A percentile compares a stretch with the other conserved stretches of the same genome.
Conservation (phyloP, 1,284 basidiomycete genomes). For the Naganishia sp. region DNA sequence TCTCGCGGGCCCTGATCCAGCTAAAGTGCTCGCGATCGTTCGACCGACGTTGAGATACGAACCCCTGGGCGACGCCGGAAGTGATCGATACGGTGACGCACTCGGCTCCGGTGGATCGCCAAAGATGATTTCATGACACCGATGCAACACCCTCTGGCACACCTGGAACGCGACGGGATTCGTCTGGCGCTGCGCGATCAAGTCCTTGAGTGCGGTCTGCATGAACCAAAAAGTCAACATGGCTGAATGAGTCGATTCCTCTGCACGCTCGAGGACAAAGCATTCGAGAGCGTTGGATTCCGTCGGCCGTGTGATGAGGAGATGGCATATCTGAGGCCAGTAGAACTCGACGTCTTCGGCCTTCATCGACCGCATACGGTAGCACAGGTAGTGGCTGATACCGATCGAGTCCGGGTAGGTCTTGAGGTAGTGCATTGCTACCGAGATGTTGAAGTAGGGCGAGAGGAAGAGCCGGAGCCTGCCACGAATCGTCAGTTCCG, state of each 20-base stretch:
- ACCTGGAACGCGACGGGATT: slow-evolving; percentile 81
- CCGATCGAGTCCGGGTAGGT: slow-evolving; percentile 89
- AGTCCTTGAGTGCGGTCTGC: slow-evolving; percentile 88
- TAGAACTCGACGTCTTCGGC: slow-evolving; percentile 84
- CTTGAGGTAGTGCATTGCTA: slow-evolving; percentile 84
- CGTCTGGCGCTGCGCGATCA: slow-evolving; percentile 63
- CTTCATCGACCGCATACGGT: slow-evolving; percentile 74
- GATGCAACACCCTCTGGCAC: slow-evolving; percentile 88
- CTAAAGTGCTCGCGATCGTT: slow-evolving; percentile 6
- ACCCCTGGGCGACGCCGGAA: slow-evolving; percentile 47
- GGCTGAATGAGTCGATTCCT: slow-evolving; percentile 87
- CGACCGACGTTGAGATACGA: slow-evolving; percentile 35
- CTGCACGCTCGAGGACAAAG: slow-evolving; percentile 81
- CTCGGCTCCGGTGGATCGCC: slow-evolving; percentile 73
- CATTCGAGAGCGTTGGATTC: slow-evolving; percentile 86
- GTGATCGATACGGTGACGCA: slow-evolving; percentile 65
- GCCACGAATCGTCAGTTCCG: background rate
- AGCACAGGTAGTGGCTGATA: slow-evolving; percentile 91
- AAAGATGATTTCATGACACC: slow-evolving; percentile 96
- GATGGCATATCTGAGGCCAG: slow-evolving; percentile 95
- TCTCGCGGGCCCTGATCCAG: background rate
- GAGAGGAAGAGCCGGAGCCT: slow-evolving; percentile 81
- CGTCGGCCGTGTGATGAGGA: slow-evolving; percentile 85
- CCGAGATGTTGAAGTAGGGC: slow-evolving; percentile 87
- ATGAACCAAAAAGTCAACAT: slow-evolving; percentile 98